Percentiles rank a stretch among this genome's conserved stretches.
These are phyloP conservation scores for Colletotrichum cereale DNA, from an alignment of 2,329 filamentous ascomycete genomes.

Conservation along the genomic window DNA sequence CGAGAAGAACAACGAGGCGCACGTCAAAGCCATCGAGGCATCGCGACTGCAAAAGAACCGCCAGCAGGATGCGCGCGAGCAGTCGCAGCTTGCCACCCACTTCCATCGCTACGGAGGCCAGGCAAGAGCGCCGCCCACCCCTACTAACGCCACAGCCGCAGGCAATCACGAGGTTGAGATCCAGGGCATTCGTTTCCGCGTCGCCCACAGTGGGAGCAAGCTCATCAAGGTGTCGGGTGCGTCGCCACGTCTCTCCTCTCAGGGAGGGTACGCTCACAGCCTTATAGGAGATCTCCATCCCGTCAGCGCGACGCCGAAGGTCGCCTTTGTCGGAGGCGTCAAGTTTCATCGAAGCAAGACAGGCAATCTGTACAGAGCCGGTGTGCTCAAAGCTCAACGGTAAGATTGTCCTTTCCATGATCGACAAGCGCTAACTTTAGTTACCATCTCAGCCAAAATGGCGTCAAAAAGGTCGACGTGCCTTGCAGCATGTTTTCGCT, in stretches of 20 bases:
- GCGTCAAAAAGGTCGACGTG: slow-evolving; percentile 77
- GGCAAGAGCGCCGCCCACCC: slow-evolving; percentile 41
- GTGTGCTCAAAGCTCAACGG: slow-evolving; percentile 81
- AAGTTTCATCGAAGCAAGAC: slow-evolving; percentile 88
- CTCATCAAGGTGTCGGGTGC: slow-evolving; percentile 80
- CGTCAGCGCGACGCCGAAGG: slow-evolving; percentile 79
- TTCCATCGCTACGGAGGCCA: slow-evolving; percentile 51
- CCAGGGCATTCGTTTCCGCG: slow-evolving; percentile 79
- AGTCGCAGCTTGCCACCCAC: slow-evolving; percentile 65
- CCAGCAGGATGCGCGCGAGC: slow-evolving; percentile 69
- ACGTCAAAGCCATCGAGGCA: slow-evolving; percentile 79
- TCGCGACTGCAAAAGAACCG: slow-evolving; percentile 70
- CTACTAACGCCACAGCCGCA: slow-evolving; percentile 50
- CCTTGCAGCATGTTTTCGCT: slow-evolving; percentile 80
- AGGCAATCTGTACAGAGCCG: slow-evolving; percentile 85
- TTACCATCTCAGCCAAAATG: slow-evolving; percentile 57
- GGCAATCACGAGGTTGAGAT: slow-evolving; percentile 73
- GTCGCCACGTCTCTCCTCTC: slow-evolving; percentile 48
- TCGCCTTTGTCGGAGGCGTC: slow-evolving; percentile 79
- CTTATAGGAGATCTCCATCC: slow-evolving; percentile 69
- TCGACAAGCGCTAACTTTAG: slow-evolving; percentile 54
- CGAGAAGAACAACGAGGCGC: slow-evolving; percentile 77
- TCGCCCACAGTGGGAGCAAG: slow-evolving; percentile 85
- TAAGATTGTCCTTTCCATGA: slow-evolving; percentile 60
- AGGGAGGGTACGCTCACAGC: slow-evolving; percentile 31